These are phyloP conservation scores for Sindora glabra DNA, from an alignment of 306 rosid genomes.

Conservation along the genomic window DNA sequence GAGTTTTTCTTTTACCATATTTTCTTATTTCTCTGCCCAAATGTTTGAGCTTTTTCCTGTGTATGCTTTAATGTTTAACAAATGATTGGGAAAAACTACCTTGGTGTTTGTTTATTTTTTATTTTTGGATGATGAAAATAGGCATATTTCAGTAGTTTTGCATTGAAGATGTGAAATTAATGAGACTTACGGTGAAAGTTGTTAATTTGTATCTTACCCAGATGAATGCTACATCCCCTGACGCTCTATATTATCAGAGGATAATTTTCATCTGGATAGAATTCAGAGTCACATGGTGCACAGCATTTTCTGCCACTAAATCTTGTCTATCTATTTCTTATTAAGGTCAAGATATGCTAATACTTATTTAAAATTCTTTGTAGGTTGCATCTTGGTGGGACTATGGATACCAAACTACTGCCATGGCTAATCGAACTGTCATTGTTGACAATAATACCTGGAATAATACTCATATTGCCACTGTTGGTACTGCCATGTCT, in stretches of 20 bases:
- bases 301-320: too few species aligned
- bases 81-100: too few species aligned
- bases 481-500: conserved; percentile 99
- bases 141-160: too few species aligned
- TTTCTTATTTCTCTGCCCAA: conserved; percentile 12
- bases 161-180: too few species aligned
- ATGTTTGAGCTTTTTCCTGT: too few species aligned
- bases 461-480: conserved; percentile 99
- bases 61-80: too few species aligned
- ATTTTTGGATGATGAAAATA: too few species aligned
- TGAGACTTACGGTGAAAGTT: too few species aligned
- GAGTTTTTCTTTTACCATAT: conserved; percentile 26
- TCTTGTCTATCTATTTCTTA: not conserved
- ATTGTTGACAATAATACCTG: conserved; percentile 98
- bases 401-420: conserved; percentile 98
- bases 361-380: conserved; percentile 14
- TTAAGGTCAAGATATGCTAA: not conserved
- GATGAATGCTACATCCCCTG: conserved; percentile 5
- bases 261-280: not conserved
- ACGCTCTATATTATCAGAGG: not conserved
- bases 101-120: too few species aligned
- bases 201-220: not conserved
- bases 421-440: conserved; percentile 99
- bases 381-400: conserved; percentile 99
- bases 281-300: too few species aligned